Percentiles rank a stretch among this genome's conserved stretches.
These are phyloP conservation scores for Theobroma cacao DNA, from an alignment of 345 rosid species.

Conservation along the genomic window DNA sequence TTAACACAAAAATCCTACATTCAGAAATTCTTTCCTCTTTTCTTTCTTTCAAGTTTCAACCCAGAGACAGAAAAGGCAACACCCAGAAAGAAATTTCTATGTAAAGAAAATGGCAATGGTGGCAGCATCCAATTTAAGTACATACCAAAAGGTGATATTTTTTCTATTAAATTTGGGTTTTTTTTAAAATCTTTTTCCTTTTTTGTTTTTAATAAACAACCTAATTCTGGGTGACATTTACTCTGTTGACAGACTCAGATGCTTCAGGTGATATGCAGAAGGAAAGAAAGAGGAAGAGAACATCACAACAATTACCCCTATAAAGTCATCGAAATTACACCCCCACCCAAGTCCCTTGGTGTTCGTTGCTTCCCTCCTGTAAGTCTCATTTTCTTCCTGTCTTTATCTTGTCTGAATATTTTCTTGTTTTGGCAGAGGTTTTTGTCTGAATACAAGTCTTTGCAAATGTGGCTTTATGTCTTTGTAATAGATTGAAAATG, in stretches of 20 bases:
- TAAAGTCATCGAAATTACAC: slow-evolving; percentile 87
- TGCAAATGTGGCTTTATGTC: background rate
- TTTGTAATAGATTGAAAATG: too few relatives aligned
- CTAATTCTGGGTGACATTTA: background rate
- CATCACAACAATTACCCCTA: slow-evolving; percentile 49
- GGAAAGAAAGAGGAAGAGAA: slow-evolving; percentile 66
- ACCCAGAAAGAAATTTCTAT: background rate
- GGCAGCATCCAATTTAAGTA: background rate
- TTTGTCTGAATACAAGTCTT: background rate
- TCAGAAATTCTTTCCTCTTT: background rate
- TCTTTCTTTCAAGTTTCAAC: background rate
- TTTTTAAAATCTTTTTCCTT: background rate
- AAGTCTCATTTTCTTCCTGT: slow-evolving; percentile 20
- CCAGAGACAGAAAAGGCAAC: background rate
- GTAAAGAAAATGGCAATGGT: background rate
- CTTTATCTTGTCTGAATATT: background rate
- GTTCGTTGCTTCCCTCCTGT: slow-evolving; percentile 81
- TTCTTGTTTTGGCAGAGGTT: background rate
- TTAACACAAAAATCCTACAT: background rate
- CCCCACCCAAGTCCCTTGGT: slow-evolving; percentile 92
- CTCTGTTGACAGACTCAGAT: slow-evolving; percentile 30
- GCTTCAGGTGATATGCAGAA: slow-evolving; percentile 53
- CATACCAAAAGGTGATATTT: slow-evolving; percentile 8
- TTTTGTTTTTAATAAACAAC: background rate
- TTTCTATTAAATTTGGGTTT: background rate